Evolutionary conservation across 257 asterid species (phyloP), one percentile per base, ranked within the genome.

Genomic region (Penstemon newberryi): DNA sequence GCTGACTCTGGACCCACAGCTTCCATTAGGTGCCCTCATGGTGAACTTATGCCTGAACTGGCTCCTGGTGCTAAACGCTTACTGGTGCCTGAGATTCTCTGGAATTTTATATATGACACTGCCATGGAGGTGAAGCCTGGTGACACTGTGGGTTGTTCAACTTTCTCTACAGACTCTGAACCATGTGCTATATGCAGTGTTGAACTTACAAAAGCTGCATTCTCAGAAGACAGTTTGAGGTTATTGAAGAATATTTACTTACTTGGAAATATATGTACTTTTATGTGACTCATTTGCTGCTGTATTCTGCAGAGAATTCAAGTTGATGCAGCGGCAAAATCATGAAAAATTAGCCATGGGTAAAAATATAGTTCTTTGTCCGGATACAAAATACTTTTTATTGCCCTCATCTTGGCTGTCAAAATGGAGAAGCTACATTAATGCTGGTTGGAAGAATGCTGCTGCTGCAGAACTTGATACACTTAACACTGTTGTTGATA

Each of bases 1-100:
- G 99, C 96, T 77, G 99, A 93, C 85, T 83, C 97, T 55, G 96
- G 95, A 75, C 99, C 99, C 1, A 93, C 99, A 15, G 91, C 96
- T 75, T 82, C 96, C 64, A 83, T 93, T 74, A 87, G 95, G 71
- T 93, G 99, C 74, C 88, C 89, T 56, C 99, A 93, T 67, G 96
- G 97, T 56, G 81, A 79, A 77, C 92, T 93, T 70, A 67, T 90
- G 92, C 98, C 98, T 54, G 95, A 92, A 65, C 84, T 78, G 53
- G 97, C 97, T 57, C 70, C 91, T 80, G 96, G 97, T 56, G 97
- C 97, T 65, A 89, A 77, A 80, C 96, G 95, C 53, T 47, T 84
- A 73, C 83, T 82, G 66, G 87, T 93, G 75, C 90, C 99, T 1
- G 96, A 90, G 83, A 80, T 42, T 72, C 96, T 93, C 68, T 93